A percentile compares a stretch with the other conserved stretches of the same genome.
Evolutionary conservation across 2,329 filamentous ascomycete genomes (phyloP).

Genomic region (Podosphaera xanthii): DNA sequence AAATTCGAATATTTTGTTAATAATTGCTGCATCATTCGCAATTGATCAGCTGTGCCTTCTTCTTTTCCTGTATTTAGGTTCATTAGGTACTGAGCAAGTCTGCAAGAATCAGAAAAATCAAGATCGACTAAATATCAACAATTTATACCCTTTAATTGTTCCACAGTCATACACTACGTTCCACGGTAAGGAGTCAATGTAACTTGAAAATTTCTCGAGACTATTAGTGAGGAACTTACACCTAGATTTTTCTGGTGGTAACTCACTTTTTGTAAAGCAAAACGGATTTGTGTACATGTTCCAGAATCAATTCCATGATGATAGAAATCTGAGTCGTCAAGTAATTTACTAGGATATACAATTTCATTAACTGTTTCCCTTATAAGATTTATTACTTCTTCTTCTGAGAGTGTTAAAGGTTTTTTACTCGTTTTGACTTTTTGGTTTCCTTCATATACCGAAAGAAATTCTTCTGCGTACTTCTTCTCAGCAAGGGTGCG

Average conservation of each 20-base stretch:
- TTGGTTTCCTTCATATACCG: conserved; percentile 19
- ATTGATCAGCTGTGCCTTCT: conserved; percentile 10
- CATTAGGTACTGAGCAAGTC: conserved; percentile 11
- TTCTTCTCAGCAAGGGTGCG: conserved; percentile 26
- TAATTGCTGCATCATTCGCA: conserved; percentile 21
- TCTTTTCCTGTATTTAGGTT: conserved; percentile 15
- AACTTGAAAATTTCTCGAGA: neutral
- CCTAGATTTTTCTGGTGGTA: neutral
- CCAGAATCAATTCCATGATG: conserved; percentile 34
- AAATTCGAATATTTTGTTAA: conserved; percentile 23
- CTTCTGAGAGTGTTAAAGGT: neutral
- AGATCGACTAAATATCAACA: neutral
- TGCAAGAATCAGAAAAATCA: neutral
- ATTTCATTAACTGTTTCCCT: conserved; percentile 15
- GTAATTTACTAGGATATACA: conserved; percentile 13
- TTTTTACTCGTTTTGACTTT: neutral
- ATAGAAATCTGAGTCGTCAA: conserved; percentile 27
- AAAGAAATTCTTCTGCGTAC: conserved; percentile 24
- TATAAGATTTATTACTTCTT: conserved; percentile 10
- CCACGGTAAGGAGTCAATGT: conserved; percentile 20
- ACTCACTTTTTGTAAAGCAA: conserved; percentile 5
- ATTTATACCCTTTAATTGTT: conserved; percentile 19
- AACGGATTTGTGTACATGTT: conserved; percentile 8
- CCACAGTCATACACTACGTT: conserved; percentile 38
- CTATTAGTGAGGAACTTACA: neutral